Evolutionary conservation across 768 basidiomycete genomes (phyloP).

Genomic region (Leucogyrophana mollusca): DNA sequence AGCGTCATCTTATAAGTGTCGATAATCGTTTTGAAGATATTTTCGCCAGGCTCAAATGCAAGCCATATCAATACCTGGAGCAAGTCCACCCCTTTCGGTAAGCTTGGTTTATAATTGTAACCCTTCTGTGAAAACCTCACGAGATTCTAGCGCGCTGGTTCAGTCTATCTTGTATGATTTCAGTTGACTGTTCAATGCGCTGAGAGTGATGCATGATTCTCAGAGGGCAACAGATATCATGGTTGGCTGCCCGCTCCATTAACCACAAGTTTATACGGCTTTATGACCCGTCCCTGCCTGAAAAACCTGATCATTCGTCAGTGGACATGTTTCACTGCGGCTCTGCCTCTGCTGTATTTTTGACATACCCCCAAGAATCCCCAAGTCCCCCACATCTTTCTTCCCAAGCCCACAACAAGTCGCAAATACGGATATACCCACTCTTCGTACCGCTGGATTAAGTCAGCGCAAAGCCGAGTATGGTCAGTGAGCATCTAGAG

Average conservation of each 20-base stretch:
- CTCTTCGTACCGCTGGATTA: slow-evolving; percentile 71
- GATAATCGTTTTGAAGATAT: slow-evolving; percentile 73
- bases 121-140: too few relatives aligned
- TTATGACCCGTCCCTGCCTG: slow-evolving; percentile 72
- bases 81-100: slow-evolving; percentile 83
- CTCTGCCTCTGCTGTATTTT: neutral
- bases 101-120: slow-evolving; percentile 9
- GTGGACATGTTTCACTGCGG: slow-evolving; percentile 14
- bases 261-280: slow-evolving; percentile 75
- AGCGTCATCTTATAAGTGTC: slow-evolving; percentile 59
- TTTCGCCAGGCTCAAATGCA: slow-evolving; percentile 65
- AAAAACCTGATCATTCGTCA: slow-evolving; percentile 56
- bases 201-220: neutral
- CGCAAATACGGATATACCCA: slow-evolving; percentile 51
- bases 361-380: slow-evolving; percentile 6
- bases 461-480: slow-evolving; percentile 90
- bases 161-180: slow-evolving; percentile 66
- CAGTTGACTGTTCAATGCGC: neutral
- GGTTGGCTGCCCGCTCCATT: slow-evolving; percentile 84
- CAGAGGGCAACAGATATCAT: slow-evolving; percentile 81
- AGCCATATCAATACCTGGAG: slow-evolving; percentile 74
- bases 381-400: slow-evolving; percentile 32
- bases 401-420: slow-evolving; percentile 79
- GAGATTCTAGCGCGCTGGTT: slow-evolving; percentile 53
- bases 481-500: slow-evolving; percentile 40